These are phyloP conservation scores for Eimeria praecox DNA, from an alignment of 169 alveolate species.

Conservation along the genomic window DNA sequence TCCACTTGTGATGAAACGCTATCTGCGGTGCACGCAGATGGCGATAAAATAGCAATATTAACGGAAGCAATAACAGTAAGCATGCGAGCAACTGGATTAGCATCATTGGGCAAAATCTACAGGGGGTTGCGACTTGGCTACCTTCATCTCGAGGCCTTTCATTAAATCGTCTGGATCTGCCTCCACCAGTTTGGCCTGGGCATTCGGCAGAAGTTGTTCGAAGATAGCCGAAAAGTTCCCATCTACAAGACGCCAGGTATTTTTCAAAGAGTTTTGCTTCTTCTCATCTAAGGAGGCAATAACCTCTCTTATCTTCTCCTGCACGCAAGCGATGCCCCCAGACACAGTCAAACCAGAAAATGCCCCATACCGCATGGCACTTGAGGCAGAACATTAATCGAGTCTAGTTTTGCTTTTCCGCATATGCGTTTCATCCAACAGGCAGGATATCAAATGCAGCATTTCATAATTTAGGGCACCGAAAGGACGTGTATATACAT, in stretches of 20 bases:
- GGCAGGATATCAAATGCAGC: too few species aligned
- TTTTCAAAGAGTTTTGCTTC: constrained; percentile 93
- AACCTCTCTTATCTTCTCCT: constrained; percentile 93
- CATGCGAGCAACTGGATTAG: too few species aligned
- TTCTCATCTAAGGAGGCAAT: constrained; percentile 96
- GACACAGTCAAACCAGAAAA: too few species aligned
- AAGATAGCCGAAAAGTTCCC: constrained; percentile 95
- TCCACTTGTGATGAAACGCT: constrained; percentile 91
- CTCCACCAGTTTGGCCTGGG: constrained; percentile 95
- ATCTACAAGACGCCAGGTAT: constrained; percentile 94
- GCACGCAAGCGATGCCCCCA: neutral
- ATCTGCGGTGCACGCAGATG: neutral
- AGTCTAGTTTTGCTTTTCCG: too few species aligned
- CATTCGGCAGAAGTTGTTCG: constrained; percentile 95
- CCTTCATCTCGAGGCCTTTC: constrained; percentile 92
- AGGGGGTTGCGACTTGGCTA: constrained; percentile 39
- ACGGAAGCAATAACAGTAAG: constrained; percentile 43
- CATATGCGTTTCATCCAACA: too few species aligned
- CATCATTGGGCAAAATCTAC: too few species aligned
- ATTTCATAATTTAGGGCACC: too few species aligned
- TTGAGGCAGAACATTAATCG: too few species aligned
- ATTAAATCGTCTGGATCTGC: constrained; percentile 88
- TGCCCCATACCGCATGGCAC: too few species aligned
- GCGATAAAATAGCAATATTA: too few species aligned
- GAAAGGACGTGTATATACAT: too few species aligned